phyloP scores from a whole-genome alignment of 2,329 filamentous ascomycete species.

The Calonectria ilicicola region DNA sequence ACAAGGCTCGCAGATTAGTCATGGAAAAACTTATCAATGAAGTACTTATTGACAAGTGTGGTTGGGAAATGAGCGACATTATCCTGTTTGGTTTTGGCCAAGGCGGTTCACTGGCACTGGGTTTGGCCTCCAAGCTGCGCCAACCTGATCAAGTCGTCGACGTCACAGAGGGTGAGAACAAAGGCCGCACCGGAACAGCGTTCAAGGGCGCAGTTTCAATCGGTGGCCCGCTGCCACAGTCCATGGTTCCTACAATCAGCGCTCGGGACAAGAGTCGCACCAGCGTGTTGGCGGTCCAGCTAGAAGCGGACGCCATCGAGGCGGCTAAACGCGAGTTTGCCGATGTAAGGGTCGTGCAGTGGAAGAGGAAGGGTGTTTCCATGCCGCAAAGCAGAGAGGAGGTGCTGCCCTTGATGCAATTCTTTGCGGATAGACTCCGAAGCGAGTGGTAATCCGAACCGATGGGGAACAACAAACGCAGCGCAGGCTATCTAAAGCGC shows the following conservation, averaged over 20 bases:
- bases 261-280: slow-evolving; percentile 69
- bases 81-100: slow-evolving; percentile 76
- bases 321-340: slow-evolving; percentile 74
- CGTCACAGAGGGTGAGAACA: slow-evolving; percentile 36
- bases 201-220: slow-evolving; percentile 73
- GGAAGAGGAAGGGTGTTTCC: slow-evolving; percentile 77
- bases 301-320: slow-evolving; percentile 74
- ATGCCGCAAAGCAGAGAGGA: slow-evolving; percentile 90
- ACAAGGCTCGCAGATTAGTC: slow-evolving; percentile 59
- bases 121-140: slow-evolving; percentile 61
- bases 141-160: slow-evolving; percentile 50
- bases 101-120: slow-evolving; percentile 72
- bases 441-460: slow-evolving; percentile 34
- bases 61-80: slow-evolving; percentile 70
- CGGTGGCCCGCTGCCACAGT: slow-evolving; percentile 68
- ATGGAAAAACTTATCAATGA: slow-evolving; percentile 63
- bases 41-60: slow-evolving; percentile 65
- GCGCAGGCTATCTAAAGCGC: background rate
- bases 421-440: slow-evolving; percentile 74
- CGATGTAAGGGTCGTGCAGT: slow-evolving; percentile 75
- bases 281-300: slow-evolving; percentile 69
- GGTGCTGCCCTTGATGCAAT: slow-evolving; percentile 91
- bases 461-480: background rate
- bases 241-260: slow-evolving; percentile 61
- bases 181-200: slow-evolving; percentile 18